Evolutionary conservation across 768 basidiomycete species (phyloP), one percentile per base, ranked within the genome.

Genomic region (Trametes maxima): DNA sequence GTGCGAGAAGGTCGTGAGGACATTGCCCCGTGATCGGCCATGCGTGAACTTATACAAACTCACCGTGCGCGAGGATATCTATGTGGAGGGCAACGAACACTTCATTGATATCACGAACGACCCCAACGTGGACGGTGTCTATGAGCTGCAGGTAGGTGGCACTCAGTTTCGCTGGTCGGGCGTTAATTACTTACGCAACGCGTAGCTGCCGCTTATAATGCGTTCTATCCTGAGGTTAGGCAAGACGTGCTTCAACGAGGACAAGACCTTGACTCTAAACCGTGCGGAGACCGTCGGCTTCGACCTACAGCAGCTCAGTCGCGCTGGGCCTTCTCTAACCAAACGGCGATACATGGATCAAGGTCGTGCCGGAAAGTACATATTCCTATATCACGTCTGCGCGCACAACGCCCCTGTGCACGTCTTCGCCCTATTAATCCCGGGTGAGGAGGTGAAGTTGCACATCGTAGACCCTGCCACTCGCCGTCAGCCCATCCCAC

Each of bases 51-150:
- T 99, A 1, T 96, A 92, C 78, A 89, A 87, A 67, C 78, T 98
- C 25, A 77, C 83, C 12, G 92, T 95, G 22, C 83, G 88, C 35
- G 97, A 98, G 71, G 88, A 90, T 5, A 76, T 88, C 16, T 99
- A 91, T 74, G 80, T 89, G 33, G 85, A 90, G 33, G 91, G 89
- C 33, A 89, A 93, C 67, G 89, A 93, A 57, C 93, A 97, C 71
- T 98, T 98, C 70, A 88, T 94, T 17, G 89, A 95, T 70, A 79
- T 98, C 51, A 92, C 86, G 60, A 97, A 97, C 69, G 92, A 95
- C 68, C 92, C 95, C 0, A 94, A 92, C 69, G 93, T 98, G 10
- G 94, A 98, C 67, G 94, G 94, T 1, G 90, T 97, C 3, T 99
- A 89, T 68, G 97, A 99, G 75, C 80, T 89, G 19, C 95, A 98